Percentiles rank a stretch among this genome's conserved stretches.
Evolutionary conservation across 176 grass and related monocot species (phyloP).

Genomic region (Triticum dicoccoides): DNA sequence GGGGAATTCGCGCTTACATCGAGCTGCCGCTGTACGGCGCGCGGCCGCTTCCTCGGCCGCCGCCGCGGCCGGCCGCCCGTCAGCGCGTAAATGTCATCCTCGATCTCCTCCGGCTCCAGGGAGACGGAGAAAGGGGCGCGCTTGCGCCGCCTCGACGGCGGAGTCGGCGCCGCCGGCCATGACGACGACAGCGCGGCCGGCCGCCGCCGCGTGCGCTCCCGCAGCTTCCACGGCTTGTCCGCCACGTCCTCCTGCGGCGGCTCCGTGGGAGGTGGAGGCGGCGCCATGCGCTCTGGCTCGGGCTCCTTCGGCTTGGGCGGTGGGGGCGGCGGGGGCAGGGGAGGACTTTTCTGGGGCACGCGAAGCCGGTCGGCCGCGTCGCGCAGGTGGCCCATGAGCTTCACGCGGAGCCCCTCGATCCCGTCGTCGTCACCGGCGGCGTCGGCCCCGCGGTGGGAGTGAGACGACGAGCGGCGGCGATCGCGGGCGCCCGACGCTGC

Average conservation of each 20-base stretch:
- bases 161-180: not conserved
- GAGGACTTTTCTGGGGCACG: not conserved
- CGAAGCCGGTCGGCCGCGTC: conserved; percentile 58
- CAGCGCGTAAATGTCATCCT: conserved; percentile 93
- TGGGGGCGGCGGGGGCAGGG: not conserved
- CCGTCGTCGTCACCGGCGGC: conserved; percentile 11
- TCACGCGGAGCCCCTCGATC: conserved; percentile 51
- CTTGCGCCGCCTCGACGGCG: conserved; percentile 26
- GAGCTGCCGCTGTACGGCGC: conserved; percentile 70
- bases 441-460: not conserved
- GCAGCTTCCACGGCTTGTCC: conserved; percentile 74
- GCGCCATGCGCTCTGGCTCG: not conserved
- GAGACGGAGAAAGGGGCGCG: conserved; percentile 53
- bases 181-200: conserved; percentile 2
- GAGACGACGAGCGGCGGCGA: conserved; percentile 5
- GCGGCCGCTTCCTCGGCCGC: conserved; percentile 79
- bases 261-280: not conserved
- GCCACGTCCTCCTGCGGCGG: not conserved
- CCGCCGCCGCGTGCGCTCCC: conserved; percentile 42
- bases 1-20: conserved; percentile 67
- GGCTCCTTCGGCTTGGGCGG: not conserved
- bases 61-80: conserved; percentile 76
- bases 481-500: not conserved
- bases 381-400: conserved; percentile 75
- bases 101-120: conserved; percentile 77